phyloP scores from a whole-genome alignment of 495 filamentous ascomycete species.

The Penicillium canariense region DNA sequence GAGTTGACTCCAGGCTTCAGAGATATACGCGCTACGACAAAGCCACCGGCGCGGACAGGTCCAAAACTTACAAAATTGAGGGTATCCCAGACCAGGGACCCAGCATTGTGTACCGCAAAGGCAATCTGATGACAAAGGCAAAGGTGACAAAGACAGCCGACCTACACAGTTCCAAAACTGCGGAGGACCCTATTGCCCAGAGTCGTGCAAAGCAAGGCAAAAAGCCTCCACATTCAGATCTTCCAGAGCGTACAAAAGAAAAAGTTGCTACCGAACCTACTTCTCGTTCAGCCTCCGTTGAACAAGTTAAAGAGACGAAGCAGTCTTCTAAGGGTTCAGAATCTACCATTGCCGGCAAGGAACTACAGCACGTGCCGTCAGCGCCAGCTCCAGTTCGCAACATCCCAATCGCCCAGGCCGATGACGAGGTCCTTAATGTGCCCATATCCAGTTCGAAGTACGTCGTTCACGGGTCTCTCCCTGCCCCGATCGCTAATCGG shows the following conservation, averaged over 20 bases:
- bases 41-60: neutral
- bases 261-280: neutral
- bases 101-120: neutral
- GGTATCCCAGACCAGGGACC: neutral
- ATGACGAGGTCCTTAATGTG: neutral
- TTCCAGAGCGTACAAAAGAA: neutral
- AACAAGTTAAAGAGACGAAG: neutral
- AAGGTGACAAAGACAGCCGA: neutral
- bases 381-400: neutral
- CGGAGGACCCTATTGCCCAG: too few species aligned
- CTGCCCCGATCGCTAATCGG: neutral
- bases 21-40: neutral
- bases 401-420: neutral
- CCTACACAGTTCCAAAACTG: neutral
- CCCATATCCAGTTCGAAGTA: neutral
- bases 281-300: neutral
- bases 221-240: neutral
- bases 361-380: neutral
- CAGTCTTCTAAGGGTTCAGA: neutral
- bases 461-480: neutral
- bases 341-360: neutral
- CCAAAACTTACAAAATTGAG: conserved; percentile 1
- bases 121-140: neutral
- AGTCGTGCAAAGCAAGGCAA: neutral
- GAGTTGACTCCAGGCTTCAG: neutral